Percentiles rank a stretch among this genome's conserved stretches.
These are phyloP conservation scores for Coemansia sp. DNA, from an alignment of 192 early-diverging fungal species.

Conservation along the genomic window DNA sequence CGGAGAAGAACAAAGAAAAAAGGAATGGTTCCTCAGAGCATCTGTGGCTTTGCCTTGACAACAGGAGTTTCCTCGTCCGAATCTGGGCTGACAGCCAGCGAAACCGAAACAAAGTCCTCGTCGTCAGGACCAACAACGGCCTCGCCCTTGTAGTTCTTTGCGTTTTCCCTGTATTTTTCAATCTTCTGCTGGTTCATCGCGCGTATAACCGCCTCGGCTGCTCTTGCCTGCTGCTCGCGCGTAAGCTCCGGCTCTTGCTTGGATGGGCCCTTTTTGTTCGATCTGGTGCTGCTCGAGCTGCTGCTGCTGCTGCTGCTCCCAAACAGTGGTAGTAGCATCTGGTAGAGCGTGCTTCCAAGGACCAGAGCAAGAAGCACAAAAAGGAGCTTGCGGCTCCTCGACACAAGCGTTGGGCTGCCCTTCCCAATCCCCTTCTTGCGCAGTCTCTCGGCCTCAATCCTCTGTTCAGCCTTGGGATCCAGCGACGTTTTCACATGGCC, in stretches of 20 bases:
- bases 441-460: slow-evolving; percentile 32
- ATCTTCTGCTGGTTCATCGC: slow-evolving; percentile 37
- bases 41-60: slow-evolving; percentile 12
- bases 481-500: slow-evolving; percentile 43
- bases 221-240: slow-evolving; percentile 47
- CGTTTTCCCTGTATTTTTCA: slow-evolving; percentile 28
- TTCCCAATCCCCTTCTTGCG: slow-evolving; percentile 37
- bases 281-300: not conserved
- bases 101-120: slow-evolving; percentile 5
- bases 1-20: not conserved
- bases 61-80: slow-evolving; percentile 8
- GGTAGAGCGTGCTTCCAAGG: slow-evolving; percentile 52
- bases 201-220: slow-evolving; percentile 37
- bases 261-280: slow-evolving; percentile 6
- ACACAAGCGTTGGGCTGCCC: slow-evolving; percentile 9
- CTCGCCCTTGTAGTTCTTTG: slow-evolving; percentile 33
- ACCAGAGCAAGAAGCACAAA: slow-evolving; percentile 29
- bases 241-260: slow-evolving; percentile 25
- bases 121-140: slow-evolving; percentile 10
- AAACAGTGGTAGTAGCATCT: slow-evolving; percentile 41
- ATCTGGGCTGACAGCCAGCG: not conserved
- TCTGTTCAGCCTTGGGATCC: slow-evolving; percentile 30
- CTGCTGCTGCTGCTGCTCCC: slow-evolving; percentile 14
- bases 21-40: not conserved
- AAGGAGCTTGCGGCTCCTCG: slow-evolving; percentile 23